Conservation (phyloP, 345 rosid genomes). For the Salix arbutifolia region DNA sequence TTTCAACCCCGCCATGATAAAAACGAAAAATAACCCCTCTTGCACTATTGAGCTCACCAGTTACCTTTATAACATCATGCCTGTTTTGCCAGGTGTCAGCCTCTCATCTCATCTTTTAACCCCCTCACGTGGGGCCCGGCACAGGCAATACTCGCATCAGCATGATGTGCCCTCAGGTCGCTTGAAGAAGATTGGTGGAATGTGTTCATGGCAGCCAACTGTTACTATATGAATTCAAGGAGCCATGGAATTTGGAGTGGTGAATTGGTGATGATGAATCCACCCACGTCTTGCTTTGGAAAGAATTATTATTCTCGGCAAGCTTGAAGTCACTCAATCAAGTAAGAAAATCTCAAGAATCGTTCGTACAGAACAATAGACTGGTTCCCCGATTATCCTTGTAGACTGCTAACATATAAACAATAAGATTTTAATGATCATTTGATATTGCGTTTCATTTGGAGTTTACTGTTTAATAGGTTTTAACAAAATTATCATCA, state of each 20-base stretch:
- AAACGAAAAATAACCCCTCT: background rate
- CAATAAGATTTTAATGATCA: fast-evolving
- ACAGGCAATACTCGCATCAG: constrained; percentile 26
- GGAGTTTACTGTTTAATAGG: fast-evolving
- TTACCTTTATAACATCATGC: background rate
- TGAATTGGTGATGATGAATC: constrained; percentile 8
- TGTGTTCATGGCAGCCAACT: background rate
- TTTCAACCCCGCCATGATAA: constrained; percentile 33
- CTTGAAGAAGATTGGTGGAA: background rate
- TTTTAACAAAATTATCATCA: no score
- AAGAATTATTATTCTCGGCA: background rate
- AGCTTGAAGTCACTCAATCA: background rate
- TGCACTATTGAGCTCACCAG: background rate
- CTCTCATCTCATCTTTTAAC: background rate
- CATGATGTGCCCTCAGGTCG: constrained; percentile 15
- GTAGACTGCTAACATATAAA: background rate
- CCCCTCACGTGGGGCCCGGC: background rate
- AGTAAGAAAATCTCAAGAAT: background rate
- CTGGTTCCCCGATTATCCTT: background rate
- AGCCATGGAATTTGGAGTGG: background rate
- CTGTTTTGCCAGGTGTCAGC: constrained; percentile 19
- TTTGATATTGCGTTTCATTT: fast-evolving
- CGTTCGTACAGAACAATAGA: background rate
- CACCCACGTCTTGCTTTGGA: constrained; percentile 13
- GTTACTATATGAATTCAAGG: background rate